Base-by-base conservation (phyloP, 495 filamentous ascomycete species). In the Penicillium manginii region DNA sequence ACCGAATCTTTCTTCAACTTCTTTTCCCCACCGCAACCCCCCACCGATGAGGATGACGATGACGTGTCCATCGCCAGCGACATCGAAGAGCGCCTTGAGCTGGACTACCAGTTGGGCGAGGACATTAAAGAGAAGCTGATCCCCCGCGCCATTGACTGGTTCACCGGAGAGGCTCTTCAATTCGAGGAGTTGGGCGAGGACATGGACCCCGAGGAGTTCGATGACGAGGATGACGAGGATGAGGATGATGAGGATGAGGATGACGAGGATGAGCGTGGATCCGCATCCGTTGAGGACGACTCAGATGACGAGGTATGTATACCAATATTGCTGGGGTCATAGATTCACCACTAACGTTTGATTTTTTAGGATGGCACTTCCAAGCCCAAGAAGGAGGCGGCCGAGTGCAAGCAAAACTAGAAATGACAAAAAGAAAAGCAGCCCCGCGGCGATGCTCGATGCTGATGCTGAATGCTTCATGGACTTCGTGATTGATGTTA, bases 51-150 rank as follows among this genome's bases (percentile, higher is more conserved):
- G 43, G 84, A 87, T 53, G 89, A 92, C 52, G 26, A 29, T 29
- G 26, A 29, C 3, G 26, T 8, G 26, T 92, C 96, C 59, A 85
- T 88, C 54, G 83, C 88, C 35, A 88, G 86, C 39, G 96, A 98
- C 68, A 96, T 99, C 58, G 96, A 98, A 80, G 93, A 96, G 80
- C 93, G 96, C 58, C 83, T 99, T 23, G 96, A 99, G 79, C 87
- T 99, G 51, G 96, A 99, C 74, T 99, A 99, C 73, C 93, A 97
- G 74, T 89, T 99, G 47, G 96, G 96, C 54, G 96, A 99, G 78
- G 96, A 99, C 73, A 97, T 99, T 74, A 99, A 99, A 82, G 96
- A 99, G 84, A 99, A 99, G 78, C 84, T 99, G 57, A 99, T 99
- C 65, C 96, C 96, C 54, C 93, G 92, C 66, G 96, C 96, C 17